phyloP scores from a whole-genome alignment of 192 early-diverging fungal genomes.

The Funneliformis mosseae region DNA sequence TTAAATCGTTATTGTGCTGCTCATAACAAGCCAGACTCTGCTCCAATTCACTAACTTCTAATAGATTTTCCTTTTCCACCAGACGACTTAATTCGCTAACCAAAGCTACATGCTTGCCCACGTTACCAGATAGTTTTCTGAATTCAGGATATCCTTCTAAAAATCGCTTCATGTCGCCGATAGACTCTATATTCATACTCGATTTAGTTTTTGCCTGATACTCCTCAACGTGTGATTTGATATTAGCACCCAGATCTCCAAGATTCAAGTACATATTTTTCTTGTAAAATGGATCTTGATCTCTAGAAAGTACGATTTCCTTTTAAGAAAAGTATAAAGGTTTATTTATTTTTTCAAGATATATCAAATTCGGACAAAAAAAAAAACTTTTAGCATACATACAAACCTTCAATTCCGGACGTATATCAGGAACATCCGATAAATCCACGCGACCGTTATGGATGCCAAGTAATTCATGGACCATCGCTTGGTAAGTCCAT shows the following conservation, averaged over 20 bases:
- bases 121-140: constrained; percentile 93
- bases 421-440: constrained; percentile 76
- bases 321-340: constrained; percentile 25
- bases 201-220: constrained; percentile 93
- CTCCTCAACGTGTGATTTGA: constrained; percentile 93
- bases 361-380: not conserved
- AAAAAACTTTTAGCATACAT: constrained; percentile 22
- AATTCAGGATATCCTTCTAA: constrained; percentile 99
- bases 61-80: constrained; percentile 70
- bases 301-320: constrained; percentile 89
- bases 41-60: constrained; percentile 92
- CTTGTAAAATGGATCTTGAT: constrained; percentile 93
- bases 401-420: constrained; percentile 76
- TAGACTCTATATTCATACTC: constrained; percentile 90
- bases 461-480: constrained; percentile 94
- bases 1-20: constrained; percentile 83
- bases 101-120: constrained; percentile 97
- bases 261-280: constrained; percentile 90
- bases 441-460: constrained; percentile 91
- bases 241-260: constrained; percentile 91
- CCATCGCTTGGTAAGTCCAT: constrained; percentile 99
- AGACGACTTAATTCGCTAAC: constrained; percentile 91
- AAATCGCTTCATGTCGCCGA: constrained; percentile 98
- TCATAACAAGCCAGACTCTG: constrained; percentile 91
- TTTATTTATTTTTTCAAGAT: not conserved